Evolutionary conservation across 2,329 filamentous ascomycete species (phyloP).

Genomic region (Alternaria consortialis): DNA sequence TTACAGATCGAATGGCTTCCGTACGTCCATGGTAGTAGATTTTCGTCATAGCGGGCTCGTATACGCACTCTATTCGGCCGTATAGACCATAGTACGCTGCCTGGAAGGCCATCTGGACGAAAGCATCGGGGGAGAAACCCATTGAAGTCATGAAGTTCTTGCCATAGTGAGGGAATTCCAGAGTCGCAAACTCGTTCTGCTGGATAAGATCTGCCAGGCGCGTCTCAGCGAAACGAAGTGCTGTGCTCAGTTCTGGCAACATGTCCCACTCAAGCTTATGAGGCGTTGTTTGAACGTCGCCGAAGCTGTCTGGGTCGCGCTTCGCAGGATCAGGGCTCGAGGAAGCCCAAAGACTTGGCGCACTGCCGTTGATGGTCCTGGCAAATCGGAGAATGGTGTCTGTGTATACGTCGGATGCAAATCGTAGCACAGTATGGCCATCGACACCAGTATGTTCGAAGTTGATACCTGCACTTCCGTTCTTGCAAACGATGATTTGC

Average conservation of each 20-base stretch:
- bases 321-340: constrained; percentile 91
- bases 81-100: constrained; percentile 98
- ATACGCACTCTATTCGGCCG: constrained; percentile 90
- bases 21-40: constrained; percentile 91
- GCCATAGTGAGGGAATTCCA: constrained; percentile 89
- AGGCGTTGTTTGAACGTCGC: constrained; percentile 90
- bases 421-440: constrained; percentile 93
- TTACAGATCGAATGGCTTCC: constrained; percentile 89
- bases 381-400: constrained; percentile 97
- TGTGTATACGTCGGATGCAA: constrained; percentile 95
- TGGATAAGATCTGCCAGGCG: constrained; percentile 92
- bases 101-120: constrained; percentile 99
- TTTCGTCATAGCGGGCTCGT: constrained; percentile 99
- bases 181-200: constrained; percentile 93
- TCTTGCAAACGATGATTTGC: constrained; percentile 99
- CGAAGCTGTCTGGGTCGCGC: constrained; percentile 88
- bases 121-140: constrained; percentile 96
- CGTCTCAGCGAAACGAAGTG: constrained; percentile 93
- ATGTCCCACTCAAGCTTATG: constrained; percentile 99
- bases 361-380: constrained; percentile 91
- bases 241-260: constrained; percentile 88
- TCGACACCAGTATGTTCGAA: constrained; percentile 99
- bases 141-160: constrained; percentile 98
- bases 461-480: constrained; percentile 97
- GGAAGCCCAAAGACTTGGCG: constrained; percentile 90